phyloP scores from a whole-genome alignment of 495 filamentous ascomycete species.

The Penicillium roqueforti region DNA sequence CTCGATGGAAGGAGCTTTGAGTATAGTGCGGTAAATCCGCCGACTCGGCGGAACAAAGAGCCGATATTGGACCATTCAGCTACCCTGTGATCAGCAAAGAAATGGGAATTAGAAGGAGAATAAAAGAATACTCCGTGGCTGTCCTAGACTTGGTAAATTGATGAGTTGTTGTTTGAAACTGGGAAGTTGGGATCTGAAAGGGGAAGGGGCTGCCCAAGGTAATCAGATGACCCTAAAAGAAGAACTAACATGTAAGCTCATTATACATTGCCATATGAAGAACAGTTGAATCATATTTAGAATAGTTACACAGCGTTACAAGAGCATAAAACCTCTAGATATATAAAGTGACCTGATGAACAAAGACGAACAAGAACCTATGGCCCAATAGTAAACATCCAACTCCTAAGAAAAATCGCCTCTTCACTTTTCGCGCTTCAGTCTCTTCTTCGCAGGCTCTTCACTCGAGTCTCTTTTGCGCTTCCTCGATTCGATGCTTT shows the following conservation, averaged over 20 bases:
- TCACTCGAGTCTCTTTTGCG: too few species aligned
- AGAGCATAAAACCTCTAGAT: background rate
- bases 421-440: background rate
- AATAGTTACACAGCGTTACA: background rate
- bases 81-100: background rate
- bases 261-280: too few species aligned
- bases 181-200: too few species aligned
- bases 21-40: background rate
- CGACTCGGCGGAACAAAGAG: background rate
- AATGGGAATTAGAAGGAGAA: background rate
- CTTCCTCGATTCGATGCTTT: background rate
- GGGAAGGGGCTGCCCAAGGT: too few species aligned
- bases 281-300: too few species aligned
- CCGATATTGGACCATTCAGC: background rate
- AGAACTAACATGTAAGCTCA: too few species aligned
- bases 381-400: background rate
- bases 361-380: background rate
- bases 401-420: background rate
- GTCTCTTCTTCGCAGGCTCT: background rate
- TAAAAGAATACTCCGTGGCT: background rate
- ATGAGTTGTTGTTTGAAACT: too few species aligned
- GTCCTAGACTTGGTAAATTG: background rate
- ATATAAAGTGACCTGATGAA: background rate
- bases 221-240: too few species aligned
- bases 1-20: background rate